Conservation (phyloP, 441 rosid species). For the Biscutella laevigata region DNA sequence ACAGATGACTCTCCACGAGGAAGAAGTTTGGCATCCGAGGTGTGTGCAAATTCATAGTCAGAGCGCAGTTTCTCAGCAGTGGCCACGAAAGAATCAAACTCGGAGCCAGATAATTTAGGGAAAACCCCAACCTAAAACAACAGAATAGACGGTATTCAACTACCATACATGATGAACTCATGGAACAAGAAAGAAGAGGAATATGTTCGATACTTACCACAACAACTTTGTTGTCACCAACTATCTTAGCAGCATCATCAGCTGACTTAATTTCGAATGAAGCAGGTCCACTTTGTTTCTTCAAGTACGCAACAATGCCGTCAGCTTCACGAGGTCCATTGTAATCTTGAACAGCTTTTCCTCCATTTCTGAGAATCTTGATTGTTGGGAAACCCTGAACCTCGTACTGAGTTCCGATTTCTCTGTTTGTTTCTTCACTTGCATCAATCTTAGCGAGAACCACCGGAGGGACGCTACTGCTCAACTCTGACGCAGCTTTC, state of each 20-base stretch:
- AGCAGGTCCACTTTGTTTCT: constrained; percentile 89
- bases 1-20: constrained; percentile 76
- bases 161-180: background rate
- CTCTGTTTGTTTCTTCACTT: constrained; percentile 65
- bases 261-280: constrained; percentile 68
- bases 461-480: constrained; percentile 56
- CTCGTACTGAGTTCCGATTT: constrained; percentile 45
- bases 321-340: constrained; percentile 94
- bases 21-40: constrained; percentile 66
- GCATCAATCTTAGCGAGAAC: constrained; percentile 88
- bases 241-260: constrained; percentile 47
- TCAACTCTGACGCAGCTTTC: constrained; percentile 77
- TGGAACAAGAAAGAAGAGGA: background rate
- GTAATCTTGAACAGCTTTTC: constrained; percentile 62
- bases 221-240: constrained; percentile 58
- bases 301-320: constrained; percentile 76
- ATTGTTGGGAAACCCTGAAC: constrained; percentile 78
- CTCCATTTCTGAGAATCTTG: constrained; percentile 81
- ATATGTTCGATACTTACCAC: constrained; percentile 41
- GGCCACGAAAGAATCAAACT: constrained; percentile 61
- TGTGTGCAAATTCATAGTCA: constrained; percentile 81
- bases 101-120: constrained; percentile 72
- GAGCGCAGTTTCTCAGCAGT: constrained; percentile 76
- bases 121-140: constrained; percentile 76
- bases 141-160: background rate